A percentile compares a stretch with the other conserved stretches of the same genome.
Conservation (phyloP, 371 early-diverging fungal genomes). For the Haplosporangium sp. region DNA sequence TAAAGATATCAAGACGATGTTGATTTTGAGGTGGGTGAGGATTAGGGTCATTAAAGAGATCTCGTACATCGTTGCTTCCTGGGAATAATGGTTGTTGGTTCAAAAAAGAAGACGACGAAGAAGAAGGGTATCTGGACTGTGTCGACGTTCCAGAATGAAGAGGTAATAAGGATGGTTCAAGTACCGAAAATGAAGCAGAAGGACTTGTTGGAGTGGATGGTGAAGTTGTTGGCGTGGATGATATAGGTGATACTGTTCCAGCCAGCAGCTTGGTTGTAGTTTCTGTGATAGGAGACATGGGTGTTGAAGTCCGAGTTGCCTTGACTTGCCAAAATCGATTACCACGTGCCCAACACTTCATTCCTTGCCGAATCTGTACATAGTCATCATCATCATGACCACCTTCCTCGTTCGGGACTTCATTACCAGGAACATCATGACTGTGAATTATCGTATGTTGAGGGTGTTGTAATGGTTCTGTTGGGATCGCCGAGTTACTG, state of each 20-base stretch:
- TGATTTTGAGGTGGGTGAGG: background rate
- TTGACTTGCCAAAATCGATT: conserved; percentile 53
- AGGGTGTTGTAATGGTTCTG: background rate
- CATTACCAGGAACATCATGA: background rate
- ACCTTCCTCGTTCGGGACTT: conserved; percentile 25
- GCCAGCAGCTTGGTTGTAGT: conserved; percentile 11
- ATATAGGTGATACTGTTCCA: conserved; percentile 1
- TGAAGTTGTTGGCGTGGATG: conserved; percentile 12
- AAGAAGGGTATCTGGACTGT: background rate
- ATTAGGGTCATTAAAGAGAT: background rate
- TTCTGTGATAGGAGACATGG: conserved; percentile 13
- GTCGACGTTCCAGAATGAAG: background rate
- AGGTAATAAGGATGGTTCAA: background rate
- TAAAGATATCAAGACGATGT: background rate
- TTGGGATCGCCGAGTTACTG: conserved; percentile 9
- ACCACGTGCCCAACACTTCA: conserved; percentile 56
- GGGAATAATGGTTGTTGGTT: background rate
- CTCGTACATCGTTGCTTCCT: background rate
- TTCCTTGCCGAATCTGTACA: conserved; percentile 54
- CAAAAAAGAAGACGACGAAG: background rate
- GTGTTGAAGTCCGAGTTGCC: conserved; percentile 18
- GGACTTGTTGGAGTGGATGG: background rate
- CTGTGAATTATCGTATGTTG: background rate
- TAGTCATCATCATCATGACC: conserved; percentile 57
- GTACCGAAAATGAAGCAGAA: background rate